A percentile compares a stretch with the other conserved stretches of the same genome.
Conservation (phyloP, 2,329 filamentous ascomycete species). For the Alternaria tenuissima region DNA sequence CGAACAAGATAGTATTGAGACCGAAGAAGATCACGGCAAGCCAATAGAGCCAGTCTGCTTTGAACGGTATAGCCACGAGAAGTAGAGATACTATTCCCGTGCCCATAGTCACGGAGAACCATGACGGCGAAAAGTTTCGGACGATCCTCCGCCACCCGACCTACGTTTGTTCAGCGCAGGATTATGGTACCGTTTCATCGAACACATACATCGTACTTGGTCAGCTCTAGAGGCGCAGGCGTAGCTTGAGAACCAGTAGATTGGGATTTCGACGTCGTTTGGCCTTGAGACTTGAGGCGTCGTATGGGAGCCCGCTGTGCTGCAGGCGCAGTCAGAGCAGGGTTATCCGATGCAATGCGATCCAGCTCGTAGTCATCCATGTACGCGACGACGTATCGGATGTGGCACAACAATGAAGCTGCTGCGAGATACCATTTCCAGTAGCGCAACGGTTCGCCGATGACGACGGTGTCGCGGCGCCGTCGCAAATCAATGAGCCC, state of each 20-base stretch:
- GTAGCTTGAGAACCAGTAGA: conserved; percentile 7
- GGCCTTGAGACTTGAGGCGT: conserved; percentile 23
- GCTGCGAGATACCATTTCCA: background rate
- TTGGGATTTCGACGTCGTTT: conserved; percentile 7
- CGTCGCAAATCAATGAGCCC: conserved; percentile 8
- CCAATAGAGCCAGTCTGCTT: conserved; percentile 65
- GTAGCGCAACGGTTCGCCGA: background rate
- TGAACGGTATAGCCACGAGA: conserved; percentile 68
- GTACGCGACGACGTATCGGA: background rate
- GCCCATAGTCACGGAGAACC: conserved; percentile 62
- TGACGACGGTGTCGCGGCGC: conserved; percentile 6
- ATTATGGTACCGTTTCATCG: background rate
- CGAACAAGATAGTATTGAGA: conserved; percentile 68
- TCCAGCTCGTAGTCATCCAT: conserved; percentile 44
- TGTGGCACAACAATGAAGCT: background rate
- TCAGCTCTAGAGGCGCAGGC: conserved; percentile 13
- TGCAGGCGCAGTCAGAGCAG: conserved; percentile 36
- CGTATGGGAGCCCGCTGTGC: conserved; percentile 23
- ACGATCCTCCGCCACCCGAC: conserved; percentile 49
- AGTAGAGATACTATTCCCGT: conserved; percentile 73
- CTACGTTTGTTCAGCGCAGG: conserved; percentile 15
- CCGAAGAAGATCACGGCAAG: conserved; percentile 68
- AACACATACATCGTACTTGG: conserved; percentile 39
- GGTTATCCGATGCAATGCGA: conserved; percentile 38
- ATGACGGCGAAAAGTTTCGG: conserved; percentile 49